These are phyloP conservation scores for Pythium phragmiticola DNA, from an alignment of 352 stramenopile species.

Conservation along the genomic window DNA sequence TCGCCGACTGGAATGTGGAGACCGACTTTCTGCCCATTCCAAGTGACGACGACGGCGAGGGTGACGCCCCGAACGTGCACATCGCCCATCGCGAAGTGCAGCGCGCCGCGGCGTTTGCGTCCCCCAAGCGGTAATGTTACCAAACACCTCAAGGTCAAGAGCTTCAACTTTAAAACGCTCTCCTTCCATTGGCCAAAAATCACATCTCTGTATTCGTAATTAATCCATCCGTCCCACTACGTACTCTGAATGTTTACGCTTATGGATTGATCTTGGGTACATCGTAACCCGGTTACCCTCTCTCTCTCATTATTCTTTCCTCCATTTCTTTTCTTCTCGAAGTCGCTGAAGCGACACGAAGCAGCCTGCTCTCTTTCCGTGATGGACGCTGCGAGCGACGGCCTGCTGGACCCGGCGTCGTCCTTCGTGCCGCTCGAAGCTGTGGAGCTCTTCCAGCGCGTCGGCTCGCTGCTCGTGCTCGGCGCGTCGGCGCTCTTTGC, in stretches of 20 bases:
- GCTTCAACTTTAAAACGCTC: background rate
- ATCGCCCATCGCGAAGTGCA: slow-evolving; percentile 50
- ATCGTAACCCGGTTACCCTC: background rate
- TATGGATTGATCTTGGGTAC: background rate
- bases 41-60: slow-evolving; percentile 31
- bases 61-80: slow-evolving; percentile 29
- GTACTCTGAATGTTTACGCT: no score
- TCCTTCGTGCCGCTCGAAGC: slow-evolving; percentile 50
- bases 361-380: background rate
- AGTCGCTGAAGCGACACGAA: background rate
- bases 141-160: no score
- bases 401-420: slow-evolving; percentile 45
- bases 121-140: slow-evolving; percentile 37
- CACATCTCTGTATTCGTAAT: background rate
- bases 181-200: background rate
- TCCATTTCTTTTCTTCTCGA: background rate
- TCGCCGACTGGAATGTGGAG: slow-evolving; percentile 43
- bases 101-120: slow-evolving; percentile 38
- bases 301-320: background rate
- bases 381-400: slow-evolving; percentile 29
- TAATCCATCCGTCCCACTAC: background rate
- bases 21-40: slow-evolving; percentile 52
- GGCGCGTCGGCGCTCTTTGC: slow-evolving; percentile 39
- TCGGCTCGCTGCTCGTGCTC: slow-evolving; percentile 55
- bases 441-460: slow-evolving; percentile 55